These are phyloP conservation scores for Sherardia arvensis DNA, from an alignment of 257 asterid species.

Conservation along the genomic window DNA sequence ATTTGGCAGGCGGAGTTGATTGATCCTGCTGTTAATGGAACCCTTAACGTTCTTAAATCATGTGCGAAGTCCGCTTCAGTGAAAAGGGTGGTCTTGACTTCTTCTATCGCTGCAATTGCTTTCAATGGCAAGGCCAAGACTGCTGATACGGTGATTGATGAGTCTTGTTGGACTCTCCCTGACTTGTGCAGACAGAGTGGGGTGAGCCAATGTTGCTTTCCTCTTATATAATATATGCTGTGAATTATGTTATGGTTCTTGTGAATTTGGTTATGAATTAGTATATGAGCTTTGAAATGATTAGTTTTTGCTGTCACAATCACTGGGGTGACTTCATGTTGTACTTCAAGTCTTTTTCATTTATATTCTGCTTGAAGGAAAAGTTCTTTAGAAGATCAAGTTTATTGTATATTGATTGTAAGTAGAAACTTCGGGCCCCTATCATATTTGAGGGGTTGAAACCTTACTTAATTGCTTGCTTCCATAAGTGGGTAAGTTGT, in stretches of 20 bases:
- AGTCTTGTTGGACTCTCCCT: slow-evolving; percentile 58
- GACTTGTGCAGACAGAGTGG: slow-evolving; percentile 44
- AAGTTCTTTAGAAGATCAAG: background rate
- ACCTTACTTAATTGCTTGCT: background rate
- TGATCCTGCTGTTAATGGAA: slow-evolving; percentile 79
- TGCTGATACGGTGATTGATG: slow-evolving; percentile 66
- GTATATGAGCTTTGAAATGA: background rate
- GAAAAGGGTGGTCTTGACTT: slow-evolving; percentile 62
- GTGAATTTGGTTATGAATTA: background rate
- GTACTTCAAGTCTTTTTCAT: background rate
- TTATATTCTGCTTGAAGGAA: background rate
- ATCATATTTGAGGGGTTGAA: background rate
- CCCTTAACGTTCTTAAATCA: slow-evolving; percentile 67
- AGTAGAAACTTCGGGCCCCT: background rate
- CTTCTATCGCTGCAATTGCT: slow-evolving; percentile 66
- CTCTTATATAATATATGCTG: background rate
- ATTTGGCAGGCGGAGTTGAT: slow-evolving; percentile 52
- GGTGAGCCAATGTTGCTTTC: slow-evolving; percentile 22
- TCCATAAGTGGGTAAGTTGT: background rate
- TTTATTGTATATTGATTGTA: background rate
- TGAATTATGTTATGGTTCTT: background rate
- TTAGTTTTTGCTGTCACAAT: background rate
- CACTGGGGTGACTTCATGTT: background rate
- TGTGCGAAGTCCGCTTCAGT: slow-evolving; percentile 56
- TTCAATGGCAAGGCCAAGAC: slow-evolving; percentile 50